Evolutionary conservation across 371 early-diverging fungal genomes (phyloP), one percentile per base, ranked within the genome.

Genomic region (Amoeboaphelidium protococcarum): DNA sequence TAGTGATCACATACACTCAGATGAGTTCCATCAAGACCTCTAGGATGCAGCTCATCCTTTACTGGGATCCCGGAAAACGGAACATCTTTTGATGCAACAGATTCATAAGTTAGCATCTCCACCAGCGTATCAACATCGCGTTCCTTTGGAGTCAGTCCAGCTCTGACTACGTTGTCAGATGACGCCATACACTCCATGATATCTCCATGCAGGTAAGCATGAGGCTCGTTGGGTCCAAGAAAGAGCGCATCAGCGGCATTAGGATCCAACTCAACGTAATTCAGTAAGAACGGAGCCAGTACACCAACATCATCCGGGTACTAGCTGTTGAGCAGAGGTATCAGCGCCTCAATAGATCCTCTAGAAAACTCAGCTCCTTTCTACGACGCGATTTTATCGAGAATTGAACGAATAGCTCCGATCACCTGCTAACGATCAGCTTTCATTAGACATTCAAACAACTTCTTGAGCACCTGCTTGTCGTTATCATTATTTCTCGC

Each of bases 181-280:
- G 89, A 73, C 2, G 96, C 94, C 96, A 95, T 95, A 60, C 91
- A 92, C 61, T 95, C 96, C 41, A 92, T 71, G 61, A 84, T 87
- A 60, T 95, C 96, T 60, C 92, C 92, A 41, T 76, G 82, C 40
- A 92, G 54, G 52, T 95, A 95, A 2, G 96, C 92, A 60, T 92
- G 92, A 23, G 92, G 96, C 53, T 91, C 92, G 54, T 91, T 87
- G 1, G 92, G 90, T 2, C 83, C 87, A 58, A 95, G 63, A 58
- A 80, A 95, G 44, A 92, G 76, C n/a, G 82, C 86, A 44, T 90
- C 75, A 1, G 90, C 90, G 43, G 89, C 75, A 1, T 89, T 89
- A 3, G 86, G 82, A 41, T 54, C 49, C 54, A 95, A 63, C 6
- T 56, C 51, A 40, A 91, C 64, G 51, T 81, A 77, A 58, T 95